These are phyloP conservation scores for Thamnidium elegans DNA, from an alignment of 192 early-diverging fungal species.

Conservation along the genomic window DNA sequence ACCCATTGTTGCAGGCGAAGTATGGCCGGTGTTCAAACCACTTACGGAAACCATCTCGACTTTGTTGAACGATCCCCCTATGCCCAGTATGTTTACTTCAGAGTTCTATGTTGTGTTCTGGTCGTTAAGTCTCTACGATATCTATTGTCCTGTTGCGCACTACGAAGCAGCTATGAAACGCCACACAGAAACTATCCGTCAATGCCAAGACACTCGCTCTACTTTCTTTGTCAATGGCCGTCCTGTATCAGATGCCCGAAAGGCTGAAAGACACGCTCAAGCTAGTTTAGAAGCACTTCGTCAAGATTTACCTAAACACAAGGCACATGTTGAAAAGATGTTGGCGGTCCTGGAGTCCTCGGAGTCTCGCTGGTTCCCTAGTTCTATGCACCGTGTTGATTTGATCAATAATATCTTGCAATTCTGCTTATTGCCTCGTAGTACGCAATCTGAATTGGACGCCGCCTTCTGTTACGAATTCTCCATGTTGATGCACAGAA, in stretches of 20 bases:
- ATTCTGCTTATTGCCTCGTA: constrained; percentile 70
- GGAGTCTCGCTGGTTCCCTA: constrained; percentile 27
- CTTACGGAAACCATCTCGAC: background rate
- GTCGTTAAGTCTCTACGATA: constrained; percentile 75
- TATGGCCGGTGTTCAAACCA: background rate
- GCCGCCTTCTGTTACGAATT: constrained; percentile 76
- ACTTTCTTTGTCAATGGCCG: constrained; percentile 16
- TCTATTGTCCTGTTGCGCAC: constrained; percentile 57
- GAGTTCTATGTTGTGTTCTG: constrained; percentile 80
- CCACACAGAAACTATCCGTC: constrained; percentile 36
- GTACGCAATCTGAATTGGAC: constrained; percentile 61
- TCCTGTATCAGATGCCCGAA: constrained; percentile 11
- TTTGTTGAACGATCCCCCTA: background rate
- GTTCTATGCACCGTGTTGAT: constrained; percentile 33
- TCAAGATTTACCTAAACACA: constrained; percentile 27
- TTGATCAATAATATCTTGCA: constrained; percentile 57
- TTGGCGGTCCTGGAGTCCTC: constrained; percentile 17
- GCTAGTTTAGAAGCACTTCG: constrained; percentile 19
- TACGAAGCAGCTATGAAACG: constrained; percentile 61
- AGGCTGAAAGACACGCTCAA: constrained; percentile 28
- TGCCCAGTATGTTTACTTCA: constrained; percentile 23
- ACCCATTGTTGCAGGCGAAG: constrained; percentile 3
- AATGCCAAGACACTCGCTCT: constrained; percentile 26
- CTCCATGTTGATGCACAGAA: constrained; percentile 63
- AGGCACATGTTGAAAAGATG: constrained; percentile 24